Conservation (phyloP, 2,329 filamentous ascomycete species). For the Diaporthe sp. region DNA sequence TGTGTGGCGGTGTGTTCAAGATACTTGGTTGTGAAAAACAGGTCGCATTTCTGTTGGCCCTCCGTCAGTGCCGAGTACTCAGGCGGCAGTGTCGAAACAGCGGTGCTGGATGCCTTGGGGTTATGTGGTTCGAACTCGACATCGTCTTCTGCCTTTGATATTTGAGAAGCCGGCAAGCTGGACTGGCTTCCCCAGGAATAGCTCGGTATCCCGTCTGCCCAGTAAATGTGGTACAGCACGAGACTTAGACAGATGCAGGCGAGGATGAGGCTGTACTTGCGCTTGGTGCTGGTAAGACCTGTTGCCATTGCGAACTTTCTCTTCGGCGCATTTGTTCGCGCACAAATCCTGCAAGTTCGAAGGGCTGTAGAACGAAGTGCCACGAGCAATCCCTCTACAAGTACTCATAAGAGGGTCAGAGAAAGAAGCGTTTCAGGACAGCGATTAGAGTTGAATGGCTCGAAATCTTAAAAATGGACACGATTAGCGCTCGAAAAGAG, state of each 20-base stretch:
- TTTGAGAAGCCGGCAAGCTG: background rate
- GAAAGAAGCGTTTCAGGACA: background rate
- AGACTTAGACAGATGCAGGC: background rate
- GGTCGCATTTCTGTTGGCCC: conserved; percentile 23
- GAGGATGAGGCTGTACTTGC: conserved; percentile 16
- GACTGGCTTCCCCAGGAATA: background rate
- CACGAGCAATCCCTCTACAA: background rate
- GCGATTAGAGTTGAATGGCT: background rate
- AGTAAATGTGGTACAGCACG: background rate
- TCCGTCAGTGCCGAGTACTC: conserved; percentile 14
- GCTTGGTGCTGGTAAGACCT: background rate
- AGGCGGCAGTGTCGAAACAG: background rate
- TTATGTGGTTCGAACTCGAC: background rate
- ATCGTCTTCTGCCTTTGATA: background rate
- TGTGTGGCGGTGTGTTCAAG: conserved; percentile 33
- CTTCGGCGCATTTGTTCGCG: background rate
- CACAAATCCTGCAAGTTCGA: background rate
- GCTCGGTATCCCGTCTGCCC: conserved; percentile 6
- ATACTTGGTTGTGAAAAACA: conserved; percentile 9
- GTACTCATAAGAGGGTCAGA: background rate
- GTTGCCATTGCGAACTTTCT: background rate
- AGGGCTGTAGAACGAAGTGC: background rate
- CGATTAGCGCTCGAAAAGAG: background rate
- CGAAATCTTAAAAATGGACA: background rate
- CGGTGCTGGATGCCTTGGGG: background rate